phyloP scores from a whole-genome alignment of 192 early-diverging fungal genomes.

The Dissophora ornata region DNA sequence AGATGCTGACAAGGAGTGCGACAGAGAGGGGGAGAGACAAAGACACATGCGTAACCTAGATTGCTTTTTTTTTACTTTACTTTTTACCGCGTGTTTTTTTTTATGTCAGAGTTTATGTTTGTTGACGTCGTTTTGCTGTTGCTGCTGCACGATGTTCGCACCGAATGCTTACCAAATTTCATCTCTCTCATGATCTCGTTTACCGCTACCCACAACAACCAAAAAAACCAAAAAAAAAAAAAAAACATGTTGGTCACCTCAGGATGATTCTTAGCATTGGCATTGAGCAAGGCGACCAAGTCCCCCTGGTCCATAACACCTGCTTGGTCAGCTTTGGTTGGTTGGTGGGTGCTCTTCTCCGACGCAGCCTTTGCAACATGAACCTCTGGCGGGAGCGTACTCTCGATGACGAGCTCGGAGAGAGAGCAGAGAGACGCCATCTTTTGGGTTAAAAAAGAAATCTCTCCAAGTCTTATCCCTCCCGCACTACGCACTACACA shows the following conservation, averaged over 20 bases:
- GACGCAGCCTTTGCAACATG: conserved; percentile 29
- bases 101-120: not conserved
- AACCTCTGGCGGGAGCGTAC: conserved; percentile 22
- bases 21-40: not conserved
- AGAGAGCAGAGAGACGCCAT: conserved; percentile 39
- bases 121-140: not conserved
- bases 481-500: not conserved
- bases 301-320: conserved; percentile 24
- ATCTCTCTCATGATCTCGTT: not conserved
- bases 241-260: not conserved
- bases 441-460: conserved; percentile 39
- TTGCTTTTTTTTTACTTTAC: not conserved
- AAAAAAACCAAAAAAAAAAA: too few species aligned
- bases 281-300: conserved; percentile 28
- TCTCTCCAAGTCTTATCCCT: not conserved
- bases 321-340: conserved; percentile 43
- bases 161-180: conserved; percentile 23
- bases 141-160: not conserved
- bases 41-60: not conserved
- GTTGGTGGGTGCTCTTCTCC: conserved; percentile 36
- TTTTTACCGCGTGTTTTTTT: conserved; percentile 29
- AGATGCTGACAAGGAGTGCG: not conserved
- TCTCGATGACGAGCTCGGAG: conserved; percentile 17
- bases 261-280: conserved; percentile 52
- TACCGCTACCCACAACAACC: not conserved